These are phyloP conservation scores for Irpex sp. DNA, from an alignment of 1,284 basidiomycete genomes.

Conservation along the genomic window DNA sequence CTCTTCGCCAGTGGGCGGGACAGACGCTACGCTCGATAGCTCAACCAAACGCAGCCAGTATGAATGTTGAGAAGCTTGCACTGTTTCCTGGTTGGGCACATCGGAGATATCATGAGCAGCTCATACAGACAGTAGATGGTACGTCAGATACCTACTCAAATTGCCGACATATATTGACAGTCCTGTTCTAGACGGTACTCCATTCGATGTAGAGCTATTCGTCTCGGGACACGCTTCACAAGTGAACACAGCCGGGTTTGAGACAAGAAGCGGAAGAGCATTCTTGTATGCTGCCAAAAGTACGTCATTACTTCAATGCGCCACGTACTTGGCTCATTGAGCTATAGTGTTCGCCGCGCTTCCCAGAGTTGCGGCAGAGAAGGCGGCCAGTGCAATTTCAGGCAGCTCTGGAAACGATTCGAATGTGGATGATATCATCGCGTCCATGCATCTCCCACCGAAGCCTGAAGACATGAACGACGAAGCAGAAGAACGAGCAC, in stretches of 20 bases:
- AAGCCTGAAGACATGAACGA: constrained; percentile 57
- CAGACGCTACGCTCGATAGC: constrained; percentile 34
- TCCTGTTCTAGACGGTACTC: constrained; percentile 27
- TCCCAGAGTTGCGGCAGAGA: constrained; percentile 40
- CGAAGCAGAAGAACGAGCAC: constrained; percentile 48
- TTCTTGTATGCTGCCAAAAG: constrained; percentile 78
- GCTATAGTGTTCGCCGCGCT: constrained; percentile 57
- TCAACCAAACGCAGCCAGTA: constrained; percentile 1
- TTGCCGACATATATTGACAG: no score
- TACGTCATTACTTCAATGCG: constrained; percentile 26
- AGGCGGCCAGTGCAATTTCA: not conserved
- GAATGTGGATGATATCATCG: constrained; percentile 47
- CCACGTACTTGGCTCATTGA: not conserved
- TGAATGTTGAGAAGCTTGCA: constrained; percentile 28
- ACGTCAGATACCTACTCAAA: not conserved
- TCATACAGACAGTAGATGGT: constrained; percentile 15
- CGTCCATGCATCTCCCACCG: constrained; percentile 48
- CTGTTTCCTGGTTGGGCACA: constrained; percentile 43
- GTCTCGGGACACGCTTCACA: constrained; percentile 74
- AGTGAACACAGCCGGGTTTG: constrained; percentile 55
- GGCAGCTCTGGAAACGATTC: constrained; percentile 22
- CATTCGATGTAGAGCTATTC: constrained; percentile 68
- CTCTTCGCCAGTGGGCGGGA: constrained; percentile 47
- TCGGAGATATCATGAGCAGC: constrained; percentile 26
- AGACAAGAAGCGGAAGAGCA: constrained; percentile 70